Conservation (phyloP, 1,139 yeast genomes). For the Taphrina betulina region DNA sequence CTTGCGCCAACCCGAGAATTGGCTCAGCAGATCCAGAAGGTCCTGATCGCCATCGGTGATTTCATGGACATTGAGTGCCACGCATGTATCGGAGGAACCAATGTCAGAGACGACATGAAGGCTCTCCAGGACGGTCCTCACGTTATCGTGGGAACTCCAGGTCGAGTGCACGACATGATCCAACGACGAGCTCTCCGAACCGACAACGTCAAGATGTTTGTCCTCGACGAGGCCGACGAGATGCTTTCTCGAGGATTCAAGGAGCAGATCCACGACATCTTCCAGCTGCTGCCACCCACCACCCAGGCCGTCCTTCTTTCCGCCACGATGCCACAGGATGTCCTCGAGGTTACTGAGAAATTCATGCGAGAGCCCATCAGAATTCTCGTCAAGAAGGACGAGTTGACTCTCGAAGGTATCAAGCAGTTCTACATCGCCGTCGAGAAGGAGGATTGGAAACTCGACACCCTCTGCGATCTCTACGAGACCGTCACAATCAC, state of each 20-base stretch:
- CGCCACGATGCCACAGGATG: slow-evolving; percentile 98
- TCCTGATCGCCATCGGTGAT: slow-evolving; percentile 88
- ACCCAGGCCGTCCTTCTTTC: slow-evolving; percentile 95
- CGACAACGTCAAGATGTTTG: slow-evolving; percentile 89
- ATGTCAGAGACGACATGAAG: slow-evolving; percentile 84
- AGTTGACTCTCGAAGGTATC: slow-evolving; percentile 96
- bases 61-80: slow-evolving; percentile 93
- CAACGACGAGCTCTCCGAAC: slow-evolving; percentile 90
- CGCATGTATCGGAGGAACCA: slow-evolving; percentile 98
- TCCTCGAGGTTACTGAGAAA: slow-evolving; percentile 91
- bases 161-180: slow-evolving; percentile 97
- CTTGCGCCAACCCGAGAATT: slow-evolving; percentile 99
- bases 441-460: slow-evolving; percentile 88
- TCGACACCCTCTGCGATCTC: slow-evolving; percentile 93
- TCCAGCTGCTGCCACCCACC: slow-evolving; percentile 87
- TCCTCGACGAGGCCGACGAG: slow-evolving; percentile 99
- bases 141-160: slow-evolving; percentile 98
- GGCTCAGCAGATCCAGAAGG: slow-evolving; percentile 97
- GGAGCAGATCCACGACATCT: slow-evolving; percentile 95
- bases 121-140: slow-evolving; percentile 92
- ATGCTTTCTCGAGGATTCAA: slow-evolving; percentile 96
- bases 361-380: slow-evolving; percentile 98
- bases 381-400: slow-evolving; percentile 96
- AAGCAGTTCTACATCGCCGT: slow-evolving; percentile 95
- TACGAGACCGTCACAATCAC: slow-evolving; percentile 97